A percentile compares a stretch with the other conserved stretches of the same genome.
phyloP scores from a whole-genome alignment of 1,284 basidiomycete genomes.

The Coniferiporia sulphurascens region DNA sequence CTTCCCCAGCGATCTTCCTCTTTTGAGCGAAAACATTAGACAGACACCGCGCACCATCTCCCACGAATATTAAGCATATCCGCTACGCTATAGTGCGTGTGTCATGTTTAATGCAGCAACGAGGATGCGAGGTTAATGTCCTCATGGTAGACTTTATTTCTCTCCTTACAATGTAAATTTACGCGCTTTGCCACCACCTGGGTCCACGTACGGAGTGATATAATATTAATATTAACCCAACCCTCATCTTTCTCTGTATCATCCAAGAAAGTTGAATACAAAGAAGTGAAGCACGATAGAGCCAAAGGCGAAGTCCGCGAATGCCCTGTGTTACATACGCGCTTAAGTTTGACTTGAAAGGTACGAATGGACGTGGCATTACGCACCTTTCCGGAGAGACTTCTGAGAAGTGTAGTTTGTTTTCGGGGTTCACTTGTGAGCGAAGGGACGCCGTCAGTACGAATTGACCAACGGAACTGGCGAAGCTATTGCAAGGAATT shows the following conservation, averaged over 20 bases:
- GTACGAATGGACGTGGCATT: neutral
- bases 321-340: constrained; percentile 57
- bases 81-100: neutral
- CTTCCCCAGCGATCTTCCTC: constrained; percentile 57
- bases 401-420: constrained; percentile 76
- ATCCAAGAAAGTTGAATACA: constrained; percentile 94
- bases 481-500: constrained; percentile 56
- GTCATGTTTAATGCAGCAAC: neutral
- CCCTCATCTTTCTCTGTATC: constrained; percentile 23
- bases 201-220: neutral
- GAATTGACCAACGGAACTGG: constrained; percentile 94
- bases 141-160: constrained; percentile 1
- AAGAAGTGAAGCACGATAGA: constrained; percentile 97
- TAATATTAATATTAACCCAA: neutral
- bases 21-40: constrained; percentile 54
- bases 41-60: neutral
- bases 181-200: neutral
- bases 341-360: neutral
- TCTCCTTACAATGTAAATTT: constrained; percentile 2
- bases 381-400: constrained; percentile 91
- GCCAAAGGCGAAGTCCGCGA: constrained; percentile 93
- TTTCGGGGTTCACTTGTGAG: constrained; percentile 87
- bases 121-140: neutral
- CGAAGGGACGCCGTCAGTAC: constrained; percentile 90
- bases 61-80: neutral